phyloP scores from a whole-genome alignment of 192 early-diverging fungal species.

The Entomortierella lignicola region DNA sequence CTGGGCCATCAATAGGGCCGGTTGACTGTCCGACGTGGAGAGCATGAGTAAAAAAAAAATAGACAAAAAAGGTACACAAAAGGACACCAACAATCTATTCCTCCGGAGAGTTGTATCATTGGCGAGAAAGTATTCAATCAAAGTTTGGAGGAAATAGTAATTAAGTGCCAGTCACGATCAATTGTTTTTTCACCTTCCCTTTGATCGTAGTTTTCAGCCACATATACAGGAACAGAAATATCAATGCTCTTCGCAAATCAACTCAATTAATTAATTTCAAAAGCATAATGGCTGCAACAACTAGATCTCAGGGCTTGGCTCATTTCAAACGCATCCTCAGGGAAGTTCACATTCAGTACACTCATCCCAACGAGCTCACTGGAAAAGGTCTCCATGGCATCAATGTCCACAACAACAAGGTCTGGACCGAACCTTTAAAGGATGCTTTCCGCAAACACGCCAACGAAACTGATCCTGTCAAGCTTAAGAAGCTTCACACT shows the following conservation, averaged over 20 bases:
- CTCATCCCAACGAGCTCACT: conserved; percentile 37
- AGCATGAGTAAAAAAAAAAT: too few species aligned
- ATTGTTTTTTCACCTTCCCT: too few species aligned
- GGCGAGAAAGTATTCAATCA: neutral
- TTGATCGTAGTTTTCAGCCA: too few species aligned
- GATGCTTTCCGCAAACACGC: conserved; percentile 41
- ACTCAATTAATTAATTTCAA: too few species aligned
- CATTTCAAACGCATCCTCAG: conserved; percentile 50
- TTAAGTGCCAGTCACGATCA: too few species aligned
- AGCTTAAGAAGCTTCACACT: conserved; percentile 28
- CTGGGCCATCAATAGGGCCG: neutral
- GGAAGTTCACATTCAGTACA: conserved; percentile 49
- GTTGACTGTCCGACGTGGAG: too few species aligned
- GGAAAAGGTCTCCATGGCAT: conserved; percentile 43
- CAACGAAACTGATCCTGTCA: conserved; percentile 34
- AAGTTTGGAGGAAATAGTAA: neutral
- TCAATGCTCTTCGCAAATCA: too few species aligned
- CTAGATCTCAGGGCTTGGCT: conserved; percentile 34
- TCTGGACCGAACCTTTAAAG: conserved; percentile 47
- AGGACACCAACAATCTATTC: neutral
- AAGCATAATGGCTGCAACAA: conserved; percentile 24
- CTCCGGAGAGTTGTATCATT: conserved; percentile 26
- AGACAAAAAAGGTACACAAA: too few species aligned
- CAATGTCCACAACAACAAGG: conserved; percentile 46
- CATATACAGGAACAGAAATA: too few species aligned